A percentile compares a stretch with the other conserved stretches of the same genome.
Conservation (phyloP, 2,329 filamentous ascomycete genomes). For the Paecilomyces fulvus region DNA sequence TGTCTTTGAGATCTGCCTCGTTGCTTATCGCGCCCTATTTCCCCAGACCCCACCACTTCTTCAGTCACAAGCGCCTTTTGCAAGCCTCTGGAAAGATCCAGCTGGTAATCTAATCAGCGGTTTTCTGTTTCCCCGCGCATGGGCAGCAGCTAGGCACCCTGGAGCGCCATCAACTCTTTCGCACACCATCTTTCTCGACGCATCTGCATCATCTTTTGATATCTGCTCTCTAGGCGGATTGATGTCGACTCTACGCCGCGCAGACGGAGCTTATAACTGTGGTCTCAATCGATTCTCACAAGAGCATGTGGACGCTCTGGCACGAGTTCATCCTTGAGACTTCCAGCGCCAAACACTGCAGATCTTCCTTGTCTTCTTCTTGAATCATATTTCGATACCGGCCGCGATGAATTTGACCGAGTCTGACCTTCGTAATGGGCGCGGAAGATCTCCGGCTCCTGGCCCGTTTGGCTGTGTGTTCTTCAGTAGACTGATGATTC, state of each 20-base stretch:
- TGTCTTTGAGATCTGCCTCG: background rate
- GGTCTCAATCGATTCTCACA: background rate
- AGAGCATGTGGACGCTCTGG: background rate
- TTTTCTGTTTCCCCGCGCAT: background rate
- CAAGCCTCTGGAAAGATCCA: background rate
- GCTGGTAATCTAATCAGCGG: background rate
- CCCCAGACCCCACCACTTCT: background rate
- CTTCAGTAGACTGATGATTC: slow-evolving; percentile 3
- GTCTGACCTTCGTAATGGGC: slow-evolving; percentile 22
- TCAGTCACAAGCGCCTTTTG: background rate
- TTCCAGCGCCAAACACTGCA: background rate
- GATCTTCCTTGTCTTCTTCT: background rate
- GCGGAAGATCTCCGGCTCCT: slow-evolving; percentile 47
- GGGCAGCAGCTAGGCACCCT: background rate
- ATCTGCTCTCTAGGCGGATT: background rate
- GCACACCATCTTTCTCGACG: background rate
- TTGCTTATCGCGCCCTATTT: background rate
- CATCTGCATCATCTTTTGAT: background rate
- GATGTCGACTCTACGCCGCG: background rate
- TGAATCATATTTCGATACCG: background rate
- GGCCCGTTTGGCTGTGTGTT: slow-evolving; percentile 61
- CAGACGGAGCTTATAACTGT: background rate
- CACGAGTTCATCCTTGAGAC: background rate
- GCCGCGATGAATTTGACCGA: slow-evolving; percentile 25
- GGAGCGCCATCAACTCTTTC: background rate